Percentiles rank a stretch among this genome's conserved stretches.
Evolutionary conservation across 371 early-diverging fungal genomes (phyloP).

Genomic region (Mucor plumbeus): DNA sequence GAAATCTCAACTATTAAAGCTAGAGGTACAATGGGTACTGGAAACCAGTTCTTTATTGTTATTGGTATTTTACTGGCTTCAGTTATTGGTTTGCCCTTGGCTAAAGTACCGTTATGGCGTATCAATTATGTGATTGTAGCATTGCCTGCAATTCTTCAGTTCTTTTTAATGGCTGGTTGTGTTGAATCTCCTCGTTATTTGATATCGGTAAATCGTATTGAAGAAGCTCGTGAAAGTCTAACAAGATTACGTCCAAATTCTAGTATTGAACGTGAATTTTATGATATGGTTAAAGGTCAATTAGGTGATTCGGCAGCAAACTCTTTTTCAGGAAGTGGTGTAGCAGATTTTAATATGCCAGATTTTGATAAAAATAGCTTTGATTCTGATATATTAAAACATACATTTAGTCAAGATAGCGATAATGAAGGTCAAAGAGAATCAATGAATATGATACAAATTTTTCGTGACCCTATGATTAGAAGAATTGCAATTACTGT

Average conservation of each 20-base stretch:
- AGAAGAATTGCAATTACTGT: slow-evolving; percentile 62
- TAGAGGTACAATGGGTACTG: slow-evolving; percentile 73
- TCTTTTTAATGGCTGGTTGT: slow-evolving; percentile 66
- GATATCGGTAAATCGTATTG: slow-evolving; percentile 20
- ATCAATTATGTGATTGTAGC: slow-evolving; percentile 65
- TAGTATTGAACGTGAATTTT: slow-evolving; percentile 61
- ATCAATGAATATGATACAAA: slow-evolving; percentile 37
- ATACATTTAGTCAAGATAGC: neutral
- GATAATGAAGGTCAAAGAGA: slow-evolving; percentile 9
- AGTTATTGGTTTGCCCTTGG: slow-evolving; percentile 62
- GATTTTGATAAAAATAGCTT: neutral
- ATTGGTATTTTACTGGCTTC: slow-evolving; percentile 75
- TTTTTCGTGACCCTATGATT: slow-evolving; percentile 51
- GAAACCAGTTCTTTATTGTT: slow-evolving; percentile 82
- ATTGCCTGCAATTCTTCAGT: slow-evolving; percentile 74
- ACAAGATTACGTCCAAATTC: slow-evolving; percentile 56
- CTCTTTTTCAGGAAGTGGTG: slow-evolving; percentile 93
- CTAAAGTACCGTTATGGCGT: slow-evolving; percentile 70
- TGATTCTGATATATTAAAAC: slow-evolving; percentile 8
- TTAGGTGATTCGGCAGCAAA: slow-evolving; percentile 63
- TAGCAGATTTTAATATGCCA: slow-evolving; percentile 17
- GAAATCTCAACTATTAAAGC: slow-evolving; percentile 75
- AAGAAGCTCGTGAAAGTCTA: slow-evolving; percentile 41
- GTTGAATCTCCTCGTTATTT: slow-evolving; percentile 28
- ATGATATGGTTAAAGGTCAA: slow-evolving; percentile 50